Evolutionary conservation across 768 basidiomycete species (phyloP), one percentile per base, ranked within the genome.

Genomic region (Dentipellis fragilis): DNA sequence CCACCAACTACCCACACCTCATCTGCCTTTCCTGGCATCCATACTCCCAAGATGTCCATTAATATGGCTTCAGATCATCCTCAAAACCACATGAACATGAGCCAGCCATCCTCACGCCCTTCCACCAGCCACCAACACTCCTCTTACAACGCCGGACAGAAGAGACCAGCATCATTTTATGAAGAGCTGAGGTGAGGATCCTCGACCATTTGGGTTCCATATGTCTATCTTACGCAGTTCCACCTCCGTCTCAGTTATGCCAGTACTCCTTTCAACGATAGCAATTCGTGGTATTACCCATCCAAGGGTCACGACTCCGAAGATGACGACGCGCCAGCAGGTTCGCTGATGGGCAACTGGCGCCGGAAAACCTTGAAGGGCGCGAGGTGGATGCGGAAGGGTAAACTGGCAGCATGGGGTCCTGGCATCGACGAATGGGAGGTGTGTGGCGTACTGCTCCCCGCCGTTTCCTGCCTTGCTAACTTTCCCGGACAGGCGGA

Each of bases 391-490:
- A 76, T 87, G 50, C 80, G 89, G 16, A 80, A 77, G 65, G 88
- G 90, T 48, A 93, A 93, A 69, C 81, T 91, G 57, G 80, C 81
- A 29, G 74, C 84, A 12, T 93, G 91, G 91, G 89, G 88, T 29
- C 89, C 90, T 19, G 78, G 80, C 49, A 80, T 83, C 73, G 89
- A 89, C 37, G 89, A 92, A 57, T 90, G 87, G 85, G 89, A 92
- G 81, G 90, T 87, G 64, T 59, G 75, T 10, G 3, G 19, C 12
- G 58, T 45, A 53, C 22, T 51, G 47, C 22, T 57, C 60, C 21
- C 22, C 50, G 40, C 37, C 51, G 54, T 50, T 40, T 51, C 53
- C 59, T 58, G 34, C 54, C 56, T n/a, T 61, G 45, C 61, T 52
- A 50, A 64, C 23, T 52, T 10, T 5, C 22, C 10, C 21, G 34